Evolutionary conservation across 2,329 filamentous ascomycete genomes (phyloP), one percentile per base, ranked within the genome.

Genomic region (Hirsutella thompsonii): DNA sequence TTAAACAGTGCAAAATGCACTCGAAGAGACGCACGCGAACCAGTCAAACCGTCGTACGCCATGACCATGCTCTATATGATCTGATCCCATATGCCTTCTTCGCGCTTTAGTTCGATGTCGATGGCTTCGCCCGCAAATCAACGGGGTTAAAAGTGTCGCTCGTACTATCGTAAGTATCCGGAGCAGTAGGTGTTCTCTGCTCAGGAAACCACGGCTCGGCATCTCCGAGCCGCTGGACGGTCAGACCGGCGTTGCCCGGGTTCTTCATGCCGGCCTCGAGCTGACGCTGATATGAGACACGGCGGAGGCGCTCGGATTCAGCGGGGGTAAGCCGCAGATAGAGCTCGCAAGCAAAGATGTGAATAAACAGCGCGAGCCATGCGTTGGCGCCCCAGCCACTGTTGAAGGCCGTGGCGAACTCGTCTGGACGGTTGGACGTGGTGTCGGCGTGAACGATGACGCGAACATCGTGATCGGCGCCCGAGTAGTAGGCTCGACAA

Each of bases 211-310:
- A 62, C 49, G 36, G 36, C 16, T 37, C 28, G 11, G 37, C 28
- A 21, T 39, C 37, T 30, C 37, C 37, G 8, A 39, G 35, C 4
- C 56, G 53, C 47, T 70, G 66, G 1, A 51, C 58, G 2, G 66
- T 68, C 33, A 69, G 48, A 1, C 69, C 70, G 3, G 63, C 61
- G 19, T 61, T 61, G 0, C 68, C 71, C 0, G 74, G 66, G n/a
- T 64, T 59, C 35, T 52, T 61, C 55, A 70, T 64, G 0, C 74
- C 74, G 5, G 68, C 66, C 45, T 72, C 70, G 6, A 75, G 46
- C 48, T 80, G 74, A 35, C 67, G 60, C 50, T 74, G 65, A 47
- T 74, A 76, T 5, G 68, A 73, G 2, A 79, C 62, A n/a, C 64
- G 60, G 10, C 74, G 63, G 37, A 80, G 54, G 5, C 75, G 59